A percentile compares a stretch with the other conserved stretches of the same genome.
Conservation (phyloP, 371 early-diverging fungal genomes). For the Syncephalastrum racemosum region DNA sequence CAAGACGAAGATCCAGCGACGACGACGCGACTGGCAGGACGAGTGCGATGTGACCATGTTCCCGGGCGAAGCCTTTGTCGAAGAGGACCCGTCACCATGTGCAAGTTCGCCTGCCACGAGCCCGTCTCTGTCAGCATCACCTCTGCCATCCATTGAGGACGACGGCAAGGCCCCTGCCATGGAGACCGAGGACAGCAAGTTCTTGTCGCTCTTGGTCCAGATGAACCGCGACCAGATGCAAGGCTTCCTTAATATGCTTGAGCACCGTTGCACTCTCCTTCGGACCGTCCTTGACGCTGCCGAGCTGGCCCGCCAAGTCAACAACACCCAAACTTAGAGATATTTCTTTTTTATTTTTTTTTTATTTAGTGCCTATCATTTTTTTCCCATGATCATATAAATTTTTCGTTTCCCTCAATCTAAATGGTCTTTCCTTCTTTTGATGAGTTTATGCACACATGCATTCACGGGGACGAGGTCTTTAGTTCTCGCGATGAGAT, state of each 20-base stretch:
- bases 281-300: conserved; percentile 27
- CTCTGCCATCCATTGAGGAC: no score
- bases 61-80: no score
- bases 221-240: conserved; percentile 56
- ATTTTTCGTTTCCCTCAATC: not conserved
- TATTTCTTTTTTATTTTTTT: conserved; percentile 16
- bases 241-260: conserved; percentile 48
- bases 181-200: conserved; percentile 38
- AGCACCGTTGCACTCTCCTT: conserved; percentile 36
- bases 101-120: no score
- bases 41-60: conserved; percentile 1
- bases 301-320: not conserved
- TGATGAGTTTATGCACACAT: not conserved
- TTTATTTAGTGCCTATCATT: conserved; percentile 9
- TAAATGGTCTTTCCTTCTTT: conserved; percentile 4
- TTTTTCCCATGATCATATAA: conserved; percentile 1
- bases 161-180: not conserved
- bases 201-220: conserved; percentile 41
- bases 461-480: no score
- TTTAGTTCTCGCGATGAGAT: no score
- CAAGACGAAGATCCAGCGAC: conserved; percentile 63
- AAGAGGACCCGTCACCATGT: not conserved
- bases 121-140: no score
- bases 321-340: conserved; percentile 1
- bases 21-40: conserved; percentile 56